These are phyloP conservation scores for Boletus rufocinnamomeus DNA, from an alignment of 768 basidiomycete genomes.

Conservation along the genomic window DNA sequence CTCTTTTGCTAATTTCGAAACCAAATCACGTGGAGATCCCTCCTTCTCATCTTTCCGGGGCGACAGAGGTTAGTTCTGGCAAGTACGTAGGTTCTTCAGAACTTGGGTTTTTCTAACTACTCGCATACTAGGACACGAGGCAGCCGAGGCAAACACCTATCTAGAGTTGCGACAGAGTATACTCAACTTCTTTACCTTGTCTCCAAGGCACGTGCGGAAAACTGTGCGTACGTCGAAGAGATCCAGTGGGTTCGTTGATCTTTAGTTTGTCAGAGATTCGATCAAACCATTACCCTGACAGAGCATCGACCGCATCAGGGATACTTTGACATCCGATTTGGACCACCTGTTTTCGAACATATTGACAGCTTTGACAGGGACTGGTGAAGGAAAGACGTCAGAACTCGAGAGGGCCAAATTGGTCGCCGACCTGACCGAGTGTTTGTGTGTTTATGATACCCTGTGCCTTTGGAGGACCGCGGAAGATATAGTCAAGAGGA, in stretches of 20 bases:
- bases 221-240: constrained; percentile 78
- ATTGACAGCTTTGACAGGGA: constrained; percentile 52
- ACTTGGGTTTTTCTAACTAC: constrained; percentile 1
- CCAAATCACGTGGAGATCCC: constrained; percentile 37
- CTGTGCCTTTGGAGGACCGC: constrained; percentile 85
- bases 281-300: constrained; percentile 34
- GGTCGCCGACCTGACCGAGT: constrained; percentile 71
- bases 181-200: constrained; percentile 89
- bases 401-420: constrained; percentile 68
- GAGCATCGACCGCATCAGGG: constrained; percentile 83
- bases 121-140: constrained; percentile 52
- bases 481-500: constrained; percentile 77
- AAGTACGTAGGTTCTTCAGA: constrained; percentile 23
- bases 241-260: constrained; percentile 75
- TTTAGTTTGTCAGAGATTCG: constrained; percentile 7
- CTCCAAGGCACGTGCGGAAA: constrained; percentile 75
- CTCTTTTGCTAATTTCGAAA: constrained; percentile 68
- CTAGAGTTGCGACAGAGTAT: constrained; percentile 87
- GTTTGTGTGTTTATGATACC: constrained; percentile 75
- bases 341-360: constrained; percentile 76
- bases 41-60: constrained; percentile 32
- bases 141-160: constrained; percentile 76
- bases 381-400: constrained; percentile 48
- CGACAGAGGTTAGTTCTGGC: constrained; percentile 39
- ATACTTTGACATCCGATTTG: constrained; percentile 83